A percentile compares a stretch with the other conserved stretches of the same genome.
Conservation (phyloP, 345 rosid genomes). For the Lagerstroemia speciosa region DNA sequence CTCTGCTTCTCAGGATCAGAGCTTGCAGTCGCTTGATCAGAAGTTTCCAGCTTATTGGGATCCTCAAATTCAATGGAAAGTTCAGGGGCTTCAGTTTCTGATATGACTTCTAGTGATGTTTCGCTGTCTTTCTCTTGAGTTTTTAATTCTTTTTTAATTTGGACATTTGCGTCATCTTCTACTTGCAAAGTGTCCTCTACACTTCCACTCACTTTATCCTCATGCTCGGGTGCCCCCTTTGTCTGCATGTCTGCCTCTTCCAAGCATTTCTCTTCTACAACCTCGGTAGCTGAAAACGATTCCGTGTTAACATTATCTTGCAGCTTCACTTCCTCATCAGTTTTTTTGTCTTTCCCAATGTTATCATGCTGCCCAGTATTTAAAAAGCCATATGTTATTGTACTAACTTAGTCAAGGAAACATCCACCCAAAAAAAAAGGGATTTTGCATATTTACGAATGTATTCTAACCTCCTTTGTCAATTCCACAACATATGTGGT, state of each 20-base stretch:
- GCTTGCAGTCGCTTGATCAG: background rate
- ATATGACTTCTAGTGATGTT: background rate
- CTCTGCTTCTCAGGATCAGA: constrained; percentile 3
- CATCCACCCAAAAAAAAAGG: background rate
- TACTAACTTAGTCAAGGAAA: background rate
- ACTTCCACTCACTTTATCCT: background rate
- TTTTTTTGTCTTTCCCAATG: background rate
- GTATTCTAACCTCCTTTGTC: background rate
- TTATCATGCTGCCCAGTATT: background rate
- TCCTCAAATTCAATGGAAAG: background rate
- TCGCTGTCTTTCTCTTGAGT: constrained; percentile 1
- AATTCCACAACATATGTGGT: background rate
- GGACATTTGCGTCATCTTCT: background rate
- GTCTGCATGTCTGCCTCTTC: background rate
- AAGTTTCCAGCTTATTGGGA: background rate
- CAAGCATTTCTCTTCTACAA: background rate
- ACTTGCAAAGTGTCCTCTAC: background rate
- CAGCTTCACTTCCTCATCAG: constrained; percentile 7
- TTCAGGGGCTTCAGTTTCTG: background rate
- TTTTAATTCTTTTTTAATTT: background rate
- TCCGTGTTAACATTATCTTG: constrained; percentile 8
- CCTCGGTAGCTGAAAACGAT: constrained; percentile 5
- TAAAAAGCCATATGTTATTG: background rate
- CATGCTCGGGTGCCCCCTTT: background rate
- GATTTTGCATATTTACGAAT: background rate